Evolutionary conservation across 2,329 filamentous ascomycete species (phyloP).

Genomic region (Berkeleyomyces rouxiae): DNA sequence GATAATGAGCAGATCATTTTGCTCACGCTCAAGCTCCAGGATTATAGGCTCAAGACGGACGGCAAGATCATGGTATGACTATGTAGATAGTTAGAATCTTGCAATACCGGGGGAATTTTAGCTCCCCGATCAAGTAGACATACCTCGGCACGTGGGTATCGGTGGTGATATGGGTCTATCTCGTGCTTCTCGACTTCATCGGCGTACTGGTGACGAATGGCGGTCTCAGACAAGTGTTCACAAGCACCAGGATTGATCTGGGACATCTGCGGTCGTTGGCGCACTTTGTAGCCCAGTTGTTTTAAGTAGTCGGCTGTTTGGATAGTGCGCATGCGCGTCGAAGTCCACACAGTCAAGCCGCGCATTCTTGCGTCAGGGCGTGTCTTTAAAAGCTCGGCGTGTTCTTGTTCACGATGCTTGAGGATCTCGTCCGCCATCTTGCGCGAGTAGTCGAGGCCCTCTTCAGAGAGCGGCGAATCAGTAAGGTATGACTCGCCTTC

Average conservation of each 20-base stretch:
- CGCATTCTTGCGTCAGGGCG: slow-evolving; percentile 54
- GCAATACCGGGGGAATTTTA: not conserved
- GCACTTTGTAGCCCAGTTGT: slow-evolving; percentile 64
- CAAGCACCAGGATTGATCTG: slow-evolving; percentile 94
- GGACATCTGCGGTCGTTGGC: slow-evolving; percentile 89
- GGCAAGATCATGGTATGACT: slow-evolving; percentile 98
- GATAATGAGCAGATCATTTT: slow-evolving; percentile 95
- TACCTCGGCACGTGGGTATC: slow-evolving; percentile 88
- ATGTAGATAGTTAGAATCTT: slow-evolving; percentile 12
- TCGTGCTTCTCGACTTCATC: slow-evolving; percentile 90
- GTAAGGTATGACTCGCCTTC: slow-evolving; percentile 85
- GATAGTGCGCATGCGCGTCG: slow-evolving; percentile 73
- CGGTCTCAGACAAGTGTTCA: slow-evolving; percentile 75
- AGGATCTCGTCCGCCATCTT: slow-evolving; percentile 76
- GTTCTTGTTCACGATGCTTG: slow-evolving; percentile 69
- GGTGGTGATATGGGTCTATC: slow-evolving; percentile 87
- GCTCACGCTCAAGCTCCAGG: slow-evolving; percentile 86
- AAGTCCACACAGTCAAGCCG: slow-evolving; percentile 85
- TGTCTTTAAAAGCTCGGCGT: slow-evolving; percentile 47
- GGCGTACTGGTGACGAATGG: slow-evolving; percentile 67
- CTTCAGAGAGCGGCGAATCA: slow-evolving; percentile 66
- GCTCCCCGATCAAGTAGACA: slow-evolving; percentile 14
- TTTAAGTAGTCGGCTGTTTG: slow-evolving; percentile 78
- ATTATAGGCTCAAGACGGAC: slow-evolving; percentile 96
- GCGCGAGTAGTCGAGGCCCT: slow-evolving; percentile 64